Conservation (phyloP, 163 green algal genomes). For the Picocystis sp. region DNA sequence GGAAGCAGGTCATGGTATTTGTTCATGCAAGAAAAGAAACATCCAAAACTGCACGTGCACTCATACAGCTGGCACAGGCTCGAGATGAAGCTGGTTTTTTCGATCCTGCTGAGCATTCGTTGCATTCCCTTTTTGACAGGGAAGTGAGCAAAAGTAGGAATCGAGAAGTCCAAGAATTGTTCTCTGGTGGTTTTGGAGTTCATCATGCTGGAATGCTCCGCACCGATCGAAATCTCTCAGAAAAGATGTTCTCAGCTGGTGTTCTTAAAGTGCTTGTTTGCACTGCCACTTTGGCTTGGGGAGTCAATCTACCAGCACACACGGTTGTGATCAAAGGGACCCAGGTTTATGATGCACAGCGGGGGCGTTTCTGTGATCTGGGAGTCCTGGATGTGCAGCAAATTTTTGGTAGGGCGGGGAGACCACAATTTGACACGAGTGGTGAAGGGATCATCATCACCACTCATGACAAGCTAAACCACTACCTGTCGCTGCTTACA, state of each 20-base stretch:
- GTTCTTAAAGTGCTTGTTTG: conserved; percentile 66
- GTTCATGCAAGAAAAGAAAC: conserved; percentile 97
- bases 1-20: conserved; percentile 97
- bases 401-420: conserved; percentile 86
- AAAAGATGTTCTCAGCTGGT: conserved; percentile 64
- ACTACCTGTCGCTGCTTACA: conserved; percentile 91
- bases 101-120: conserved; percentile 4
- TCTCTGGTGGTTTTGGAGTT: conserved; percentile 65
- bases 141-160: conserved; percentile 32
- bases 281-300: conserved; percentile 93
- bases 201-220: conserved; percentile 96
- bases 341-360: conserved; percentile 75
- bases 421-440: conserved; percentile 75
- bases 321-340: conserved; percentile 98
- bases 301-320: conserved; percentile 94
- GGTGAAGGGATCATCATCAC: conserved; percentile 90
- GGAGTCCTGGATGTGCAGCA: conserved; percentile 96
- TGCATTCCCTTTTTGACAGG: conserved; percentile 23
- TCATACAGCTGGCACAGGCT: conserved; percentile 17
- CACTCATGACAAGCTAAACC: conserved; percentile 72
- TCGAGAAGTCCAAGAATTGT: conserved; percentile 72
- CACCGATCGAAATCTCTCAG: conserved; percentile 69
- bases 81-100: conserved; percentile 1
- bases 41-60: conserved; percentile 58
- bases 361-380: conserved; percentile 77